Evolutionary conservation across 768 basidiomycete species (phyloP).

Genomic region (Lentinula lateritia): DNA sequence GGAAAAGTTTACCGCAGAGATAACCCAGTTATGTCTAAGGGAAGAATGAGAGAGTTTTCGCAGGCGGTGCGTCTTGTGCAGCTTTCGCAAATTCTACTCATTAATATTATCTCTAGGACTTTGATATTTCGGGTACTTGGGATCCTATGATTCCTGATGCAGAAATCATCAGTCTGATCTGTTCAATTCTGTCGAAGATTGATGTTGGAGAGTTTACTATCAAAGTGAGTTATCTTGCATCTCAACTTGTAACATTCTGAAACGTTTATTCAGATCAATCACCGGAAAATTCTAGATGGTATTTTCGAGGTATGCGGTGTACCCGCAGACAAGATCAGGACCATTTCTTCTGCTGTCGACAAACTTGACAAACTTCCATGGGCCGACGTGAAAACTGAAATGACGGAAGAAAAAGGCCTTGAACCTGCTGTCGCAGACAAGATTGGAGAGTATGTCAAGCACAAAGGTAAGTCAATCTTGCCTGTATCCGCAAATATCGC

Average conservation of each 20-base stretch:
- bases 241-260: not conserved
- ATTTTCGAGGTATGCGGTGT: conserved; percentile 97
- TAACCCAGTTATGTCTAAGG: conserved; percentile 96
- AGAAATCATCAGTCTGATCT: conserved; percentile 78
- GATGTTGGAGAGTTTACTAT: conserved; percentile 94
- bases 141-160: conserved; percentile 98
- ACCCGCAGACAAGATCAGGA: conserved; percentile 78
- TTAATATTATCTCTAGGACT: conserved; percentile 53
- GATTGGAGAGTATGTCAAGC: conserved; percentile 96
- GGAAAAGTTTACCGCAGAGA: conserved; percentile 99
- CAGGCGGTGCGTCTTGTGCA: conserved; percentile 66
- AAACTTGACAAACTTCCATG: conserved; percentile 98
- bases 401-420: conserved; percentile 94
- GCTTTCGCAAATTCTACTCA: not conserved
- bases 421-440: conserved; percentile 77
- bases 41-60: conserved; percentile 97
- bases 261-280: conserved; percentile 61
- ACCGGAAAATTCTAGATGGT: conserved; percentile 95
- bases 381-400: conserved; percentile 90
- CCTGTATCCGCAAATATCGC: not conserved
- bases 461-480: conserved; percentile 61
- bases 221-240: conserved; percentile 48
- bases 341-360: conserved; percentile 95
- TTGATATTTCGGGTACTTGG: conserved; percentile 89
- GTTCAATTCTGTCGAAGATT: conserved; percentile 73